Evolutionary conservation across 2,329 filamentous ascomycete species (phyloP).

Genomic region (Curvularia eragrostidis): DNA sequence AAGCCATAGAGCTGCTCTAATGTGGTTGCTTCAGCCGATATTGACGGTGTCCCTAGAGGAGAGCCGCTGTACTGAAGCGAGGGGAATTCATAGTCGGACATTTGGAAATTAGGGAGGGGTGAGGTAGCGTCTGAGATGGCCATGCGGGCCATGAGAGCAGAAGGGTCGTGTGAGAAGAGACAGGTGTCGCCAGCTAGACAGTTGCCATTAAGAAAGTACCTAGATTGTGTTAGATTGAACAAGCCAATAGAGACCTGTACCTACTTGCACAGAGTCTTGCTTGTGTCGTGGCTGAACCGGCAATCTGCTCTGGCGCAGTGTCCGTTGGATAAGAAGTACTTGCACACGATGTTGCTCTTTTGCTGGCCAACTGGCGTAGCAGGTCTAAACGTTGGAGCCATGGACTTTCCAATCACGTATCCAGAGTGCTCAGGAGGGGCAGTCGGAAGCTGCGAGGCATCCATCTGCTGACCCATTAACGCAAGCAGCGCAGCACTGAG

Average conservation of each 20-base stretch:
- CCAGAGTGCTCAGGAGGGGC: conserved; percentile 64
- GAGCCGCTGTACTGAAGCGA: conserved; percentile 63
- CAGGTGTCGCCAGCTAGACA: conserved; percentile 93
- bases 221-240: conserved; percentile 51
- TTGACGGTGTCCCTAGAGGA: conserved; percentile 50
- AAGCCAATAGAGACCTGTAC: conserved; percentile 50
- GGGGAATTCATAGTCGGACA: conserved; percentile 88
- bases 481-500: conserved; percentile 88
- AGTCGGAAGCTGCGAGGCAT: conserved; percentile 56
- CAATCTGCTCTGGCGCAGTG: conserved; percentile 95
- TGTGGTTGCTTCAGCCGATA: conserved; percentile 51
- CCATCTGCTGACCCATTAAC: conserved; percentile 77
- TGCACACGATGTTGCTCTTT: conserved; percentile 90
- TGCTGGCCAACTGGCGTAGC: conserved; percentile 76
- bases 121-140: conserved; percentile 73
- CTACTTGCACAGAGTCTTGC: conserved; percentile 97
- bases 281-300: conserved; percentile 94
- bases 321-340: conserved; percentile 95
- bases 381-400: conserved; percentile 74
- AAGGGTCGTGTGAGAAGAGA: conserved; percentile 95
- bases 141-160: conserved; percentile 82
- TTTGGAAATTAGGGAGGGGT: conserved; percentile 72
- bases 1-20: conserved; percentile 54
- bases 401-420: conserved; percentile 87
- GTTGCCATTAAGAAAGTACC: conserved; percentile 95